Conservation (phyloP, 768 basidiomycete species). For the Xerocomus brunneocitrinus region DNA sequence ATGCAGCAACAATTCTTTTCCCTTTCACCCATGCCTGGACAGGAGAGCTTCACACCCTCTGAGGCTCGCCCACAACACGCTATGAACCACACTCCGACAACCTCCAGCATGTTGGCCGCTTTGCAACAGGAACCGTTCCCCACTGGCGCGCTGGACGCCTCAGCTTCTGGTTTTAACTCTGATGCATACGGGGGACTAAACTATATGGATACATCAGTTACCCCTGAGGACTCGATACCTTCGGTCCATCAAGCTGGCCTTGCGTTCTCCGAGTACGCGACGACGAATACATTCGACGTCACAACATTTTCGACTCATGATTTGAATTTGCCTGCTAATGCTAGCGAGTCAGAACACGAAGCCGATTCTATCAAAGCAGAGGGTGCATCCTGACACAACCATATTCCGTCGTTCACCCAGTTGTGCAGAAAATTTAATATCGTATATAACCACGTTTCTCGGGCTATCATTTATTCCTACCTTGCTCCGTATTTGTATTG, state of each 20-base stretch:
- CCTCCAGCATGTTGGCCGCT: constrained; percentile 87
- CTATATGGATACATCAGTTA: constrained; percentile 69
- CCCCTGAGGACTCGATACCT: constrained; percentile 61
- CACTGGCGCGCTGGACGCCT: constrained; percentile 59
- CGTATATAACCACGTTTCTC: constrained; percentile 31
- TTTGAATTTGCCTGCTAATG: constrained; percentile 51
- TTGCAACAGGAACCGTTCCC: constrained; percentile 75
- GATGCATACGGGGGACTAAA: constrained; percentile 68
- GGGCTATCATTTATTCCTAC: constrained; percentile 34
- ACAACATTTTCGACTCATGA: constrained; percentile 63
- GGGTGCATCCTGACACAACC: constrained; percentile 34
- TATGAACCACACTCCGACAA: constrained; percentile 81
- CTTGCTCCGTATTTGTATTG: constrained; percentile 37
- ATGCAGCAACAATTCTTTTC: constrained; percentile 89
- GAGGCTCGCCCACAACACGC: constrained; percentile 58
- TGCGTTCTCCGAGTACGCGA: constrained; percentile 66
- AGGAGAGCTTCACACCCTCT: constrained; percentile 68
- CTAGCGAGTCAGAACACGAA: constrained; percentile 60
- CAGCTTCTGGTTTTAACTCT: constrained; percentile 55
- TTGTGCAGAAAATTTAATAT: constrained; percentile 29
- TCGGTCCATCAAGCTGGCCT: constrained; percentile 58
- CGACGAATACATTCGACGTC: constrained; percentile 67
- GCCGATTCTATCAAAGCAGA: constrained; percentile 67
- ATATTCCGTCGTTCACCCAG: constrained; percentile 21
- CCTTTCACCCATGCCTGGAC: constrained; percentile 84